phyloP scores from a whole-genome alignment of 805 yeast species.

The Pichia eremophila region DNA sequence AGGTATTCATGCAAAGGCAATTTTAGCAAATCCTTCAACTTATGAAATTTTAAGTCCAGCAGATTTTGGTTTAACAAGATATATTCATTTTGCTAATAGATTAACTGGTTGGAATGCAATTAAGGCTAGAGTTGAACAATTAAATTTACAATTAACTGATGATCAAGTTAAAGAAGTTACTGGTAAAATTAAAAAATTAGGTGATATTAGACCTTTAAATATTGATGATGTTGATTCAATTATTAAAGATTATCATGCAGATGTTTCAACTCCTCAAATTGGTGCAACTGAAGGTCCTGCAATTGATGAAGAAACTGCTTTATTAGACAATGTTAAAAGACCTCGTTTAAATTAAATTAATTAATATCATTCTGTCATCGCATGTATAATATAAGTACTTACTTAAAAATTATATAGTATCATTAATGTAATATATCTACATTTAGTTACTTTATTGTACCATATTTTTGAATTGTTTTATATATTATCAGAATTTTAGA shows the following conservation, averaged over 20 bases:
- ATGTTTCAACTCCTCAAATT: constrained; percentile 46
- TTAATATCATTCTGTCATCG: neutral
- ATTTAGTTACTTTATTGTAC: neutral
- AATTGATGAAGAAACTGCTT: constrained; percentile 21
- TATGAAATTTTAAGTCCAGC: constrained; percentile 91
- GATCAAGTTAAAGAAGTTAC: constrained; percentile 95
- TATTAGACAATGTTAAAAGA: constrained; percentile 25
- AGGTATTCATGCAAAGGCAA: constrained; percentile 98
- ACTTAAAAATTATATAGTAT: too few relatives aligned
- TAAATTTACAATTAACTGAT: constrained; percentile 81
- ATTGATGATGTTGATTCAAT: constrained; percentile 97
- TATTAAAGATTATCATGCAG: constrained; percentile 87
- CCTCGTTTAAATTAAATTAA: constrained; percentile 20
- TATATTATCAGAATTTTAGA: neutral
- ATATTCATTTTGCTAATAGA: constrained; percentile 96
- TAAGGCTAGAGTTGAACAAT: constrained; percentile 95
- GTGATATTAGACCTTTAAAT: constrained; percentile 88
- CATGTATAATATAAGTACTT: too few relatives aligned
- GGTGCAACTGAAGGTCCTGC: constrained; percentile 25
- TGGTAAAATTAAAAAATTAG: constrained; percentile 82
- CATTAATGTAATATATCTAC: neutral
- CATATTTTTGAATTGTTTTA: too few relatives aligned
- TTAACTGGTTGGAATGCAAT: constrained; percentile 99
- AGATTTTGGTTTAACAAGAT: constrained; percentile 92
- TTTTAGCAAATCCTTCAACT: constrained; percentile 97